Evolutionary conservation across 2,329 filamentous ascomycete genomes (phyloP), one percentile per base, ranked within the genome.

Genomic region (Botrytis paeoniae): DNA sequence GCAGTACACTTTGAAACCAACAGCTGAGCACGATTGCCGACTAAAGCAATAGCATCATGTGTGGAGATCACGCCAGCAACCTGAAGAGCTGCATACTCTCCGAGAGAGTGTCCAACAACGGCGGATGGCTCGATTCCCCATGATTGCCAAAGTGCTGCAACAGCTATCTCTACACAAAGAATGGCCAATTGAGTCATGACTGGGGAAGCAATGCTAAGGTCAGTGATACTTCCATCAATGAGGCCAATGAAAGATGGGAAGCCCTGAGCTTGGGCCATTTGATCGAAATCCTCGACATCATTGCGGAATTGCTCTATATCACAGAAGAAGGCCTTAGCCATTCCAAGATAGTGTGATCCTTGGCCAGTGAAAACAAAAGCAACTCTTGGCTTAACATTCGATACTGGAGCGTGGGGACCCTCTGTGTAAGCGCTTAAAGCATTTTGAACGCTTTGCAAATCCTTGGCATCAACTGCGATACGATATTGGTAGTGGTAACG

Each of bases 81-180:
- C 77, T 92, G 86, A 18, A 93, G 87, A 51, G 91, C 91, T 51
- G 91, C 90, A 77, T 93, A 93, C 80, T 93, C 91, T 70, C 91
- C 91, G 35, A 93, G 83, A 77, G 90, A 92, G 81, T 89, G 88
- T n/a, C 88, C 88, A 29, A 89, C 79, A 3, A 89, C 87, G 4
- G 83, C 87, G 29, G 86, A 85, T 10, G 88, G 87, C 62, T 80
- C 82, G 69, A 90, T 81, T 37, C 86, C 87, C 85, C 86, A 88
- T 3, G 85, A 86, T 25, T 74, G 78, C 88, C 87, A 89, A 2
- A 89, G 82, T 54, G 83, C 84, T 3, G 85, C 85, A 16, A 89
- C 81, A 5, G 88, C 87, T 82, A 78, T 89, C 80, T 89, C 85
- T 59, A 89, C 84, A 71, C 84, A 85, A 63, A 69, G 54, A 51